Percentiles rank a stretch among this genome's conserved stretches.
Conservation (phyloP, 306 rosid species). For the Quercus agrifolia region DNA sequence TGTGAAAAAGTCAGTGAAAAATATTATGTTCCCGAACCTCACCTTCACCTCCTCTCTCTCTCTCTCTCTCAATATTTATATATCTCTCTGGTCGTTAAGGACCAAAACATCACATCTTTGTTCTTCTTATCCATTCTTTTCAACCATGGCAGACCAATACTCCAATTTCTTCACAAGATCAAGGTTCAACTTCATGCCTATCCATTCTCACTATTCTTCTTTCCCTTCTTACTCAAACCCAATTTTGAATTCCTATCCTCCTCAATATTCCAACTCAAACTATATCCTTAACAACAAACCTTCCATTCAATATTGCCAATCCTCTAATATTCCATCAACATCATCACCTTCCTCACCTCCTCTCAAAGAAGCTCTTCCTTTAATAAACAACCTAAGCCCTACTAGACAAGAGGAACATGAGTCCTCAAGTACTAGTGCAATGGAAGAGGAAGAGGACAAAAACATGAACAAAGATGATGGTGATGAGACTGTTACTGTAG, state of each 20-base stretch:
- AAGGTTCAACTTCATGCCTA: slow-evolving; percentile 53
- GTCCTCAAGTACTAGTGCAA: slow-evolving; percentile 1
- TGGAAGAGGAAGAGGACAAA: slow-evolving; percentile 11
- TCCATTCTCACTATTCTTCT: slow-evolving; percentile 29
- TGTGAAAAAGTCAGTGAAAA: too few species aligned
- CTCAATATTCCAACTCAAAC: neutral
- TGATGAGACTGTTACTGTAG: slow-evolving; percentile 33
- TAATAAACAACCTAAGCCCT: slow-evolving; percentile 48
- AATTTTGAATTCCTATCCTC: neutral
- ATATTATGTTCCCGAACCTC: too few species aligned
- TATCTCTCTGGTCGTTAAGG: neutral
- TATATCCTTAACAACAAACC: neutral
- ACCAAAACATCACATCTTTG: slow-evolving; percentile 15
- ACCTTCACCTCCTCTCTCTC: neutral
- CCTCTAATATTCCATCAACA: slow-evolving; percentile 10
- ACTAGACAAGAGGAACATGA: slow-evolving; percentile 13
- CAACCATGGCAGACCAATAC: slow-evolving; percentile 61
- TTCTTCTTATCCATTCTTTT: neutral
- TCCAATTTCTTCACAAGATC: slow-evolving; percentile 38
- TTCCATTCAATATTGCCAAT: slow-evolving; percentile 14
- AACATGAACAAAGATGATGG: slow-evolving; percentile 9
- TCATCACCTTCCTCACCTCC: slow-evolving; percentile 43
- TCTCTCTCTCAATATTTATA: neutral
- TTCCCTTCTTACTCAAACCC: neutral
- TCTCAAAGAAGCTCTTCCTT: slow-evolving; percentile 59